phyloP scores from a whole-genome alignment of 2,329 filamentous ascomycete genomes.

The Chrysoporthe puriensis region DNA sequence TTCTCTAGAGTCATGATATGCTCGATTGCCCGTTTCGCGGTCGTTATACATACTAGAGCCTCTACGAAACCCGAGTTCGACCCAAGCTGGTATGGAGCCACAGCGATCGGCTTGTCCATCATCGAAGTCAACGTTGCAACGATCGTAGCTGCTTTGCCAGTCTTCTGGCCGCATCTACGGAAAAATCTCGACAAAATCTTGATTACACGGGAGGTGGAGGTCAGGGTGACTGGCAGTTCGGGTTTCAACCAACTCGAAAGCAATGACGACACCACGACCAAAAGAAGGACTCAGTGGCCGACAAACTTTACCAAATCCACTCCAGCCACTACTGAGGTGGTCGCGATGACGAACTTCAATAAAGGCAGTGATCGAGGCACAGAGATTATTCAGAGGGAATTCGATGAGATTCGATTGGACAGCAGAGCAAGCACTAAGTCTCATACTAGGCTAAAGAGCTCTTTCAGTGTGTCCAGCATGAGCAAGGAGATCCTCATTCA shows the following conservation, averaged over 20 bases:
- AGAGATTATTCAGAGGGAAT: not conserved
- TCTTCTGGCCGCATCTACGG: slow-evolving; percentile 38
- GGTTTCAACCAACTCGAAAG: not conserved
- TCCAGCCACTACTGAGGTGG: not conserved
- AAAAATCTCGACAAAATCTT: slow-evolving; percentile 33
- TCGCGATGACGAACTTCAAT: not conserved
- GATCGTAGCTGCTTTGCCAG: slow-evolving; percentile 35
- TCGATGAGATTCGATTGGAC: not conserved
- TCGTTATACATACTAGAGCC: slow-evolving; percentile 31
- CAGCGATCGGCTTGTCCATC: slow-evolving; percentile 32
- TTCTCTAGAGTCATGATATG: slow-evolving; percentile 30
- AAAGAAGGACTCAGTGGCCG: not conserved
- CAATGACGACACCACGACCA: not conserved
- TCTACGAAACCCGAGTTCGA: slow-evolving; percentile 33
- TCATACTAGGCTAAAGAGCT: slow-evolving; percentile 1
- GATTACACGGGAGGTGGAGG: slow-evolving; percentile 34
- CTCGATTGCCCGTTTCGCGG: slow-evolving; percentile 33
- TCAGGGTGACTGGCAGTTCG: slow-evolving; percentile 25
- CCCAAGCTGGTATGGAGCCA: slow-evolving; percentile 36
- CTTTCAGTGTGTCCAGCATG: not conserved
- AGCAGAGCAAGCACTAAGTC: not conserved
- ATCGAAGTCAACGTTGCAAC: slow-evolving; percentile 37
- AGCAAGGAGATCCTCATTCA: slow-evolving; percentile 1
- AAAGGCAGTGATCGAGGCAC: not conserved
- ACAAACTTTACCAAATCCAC: not conserved